Evolutionary conservation across 805 yeast species (phyloP).

Genomic region (Lipomyces spencermartinsiae): DNA sequence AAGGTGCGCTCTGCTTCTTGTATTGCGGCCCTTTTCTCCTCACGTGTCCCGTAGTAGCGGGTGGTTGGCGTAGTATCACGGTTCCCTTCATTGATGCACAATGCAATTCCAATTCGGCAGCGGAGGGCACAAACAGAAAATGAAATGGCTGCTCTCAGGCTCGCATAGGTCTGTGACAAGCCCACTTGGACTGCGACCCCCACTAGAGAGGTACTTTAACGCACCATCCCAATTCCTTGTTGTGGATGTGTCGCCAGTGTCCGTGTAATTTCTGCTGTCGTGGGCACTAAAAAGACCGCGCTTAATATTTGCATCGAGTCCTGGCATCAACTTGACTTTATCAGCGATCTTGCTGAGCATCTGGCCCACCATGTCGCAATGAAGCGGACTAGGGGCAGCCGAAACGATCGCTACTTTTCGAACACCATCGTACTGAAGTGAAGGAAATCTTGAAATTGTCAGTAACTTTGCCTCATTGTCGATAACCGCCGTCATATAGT

Average conservation of each 20-base stretch:
- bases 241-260: too few relatives aligned
- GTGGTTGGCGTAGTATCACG: neutral
- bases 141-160: too few relatives aligned
- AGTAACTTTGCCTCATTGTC: neutral
- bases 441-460: neutral
- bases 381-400: neutral
- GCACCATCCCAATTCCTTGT: too few relatives aligned
- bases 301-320: too few relatives aligned
- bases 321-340: neutral
- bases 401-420: neutral
- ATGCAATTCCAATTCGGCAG: neutral
- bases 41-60: neutral
- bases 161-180: too few relatives aligned
- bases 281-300: too few relatives aligned
- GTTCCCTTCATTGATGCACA: neutral
- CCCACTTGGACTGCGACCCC: too few relatives aligned
- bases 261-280: too few relatives aligned
- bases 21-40: slow-evolving; percentile 1
- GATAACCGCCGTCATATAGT: neutral
- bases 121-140: neutral
- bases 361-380: neutral
- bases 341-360: neutral
- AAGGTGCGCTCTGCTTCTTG: neutral
- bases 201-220: too few relatives aligned
- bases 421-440: neutral